Base-by-base conservation (phyloP, 2,329 filamentous ascomycete species). In the Cercospora zeina region DNA sequence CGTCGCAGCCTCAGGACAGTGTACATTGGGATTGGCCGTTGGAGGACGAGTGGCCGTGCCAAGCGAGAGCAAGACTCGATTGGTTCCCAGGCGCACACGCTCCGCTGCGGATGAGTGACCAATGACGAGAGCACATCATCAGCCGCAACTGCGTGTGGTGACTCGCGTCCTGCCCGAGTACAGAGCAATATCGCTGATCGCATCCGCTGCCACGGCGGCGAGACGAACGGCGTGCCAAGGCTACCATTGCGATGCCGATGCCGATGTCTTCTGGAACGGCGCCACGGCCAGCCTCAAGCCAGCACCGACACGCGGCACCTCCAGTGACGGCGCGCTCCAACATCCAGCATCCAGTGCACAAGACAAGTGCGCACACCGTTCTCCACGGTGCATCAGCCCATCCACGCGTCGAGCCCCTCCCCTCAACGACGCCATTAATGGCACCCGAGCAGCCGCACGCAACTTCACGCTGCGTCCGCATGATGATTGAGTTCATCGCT, bases 171-270 rank as follows among this genome's bases (percentile, higher is more conserved):
- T 21, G 39, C 39, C 21, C 39, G 8, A 34, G 4, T 34, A 3
- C 6, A 6, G 24, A 33, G 9, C 30, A 16, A 42, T 16, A 16
- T 8, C 19, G 39, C 39, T 21, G 39, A 42, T 42, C 39, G 39
- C 39, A 42, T n/a, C 19, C 39, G 39, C 39, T 24, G 39, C 39
- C 19, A 51, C 30, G 47, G 47, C 47, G 30, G 47, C 47, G 24
- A 51, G 19, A 51, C 24, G 47, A 11, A 31, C 47, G 47, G 30
- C n/a, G 47, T 30, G 47, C 47, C 21, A 51, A 51, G 30, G 47
- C 27, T 51, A 45, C 39, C 39, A 45, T 45, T 16, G 7, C 39
- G 39, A 45, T 45, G 19, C 39, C 39, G 39, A 45, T 45, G 39
- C 24, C 24, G 24, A 27, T 27, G 24, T n/a, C n/a, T n/a, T n/a